Evolutionary conservation across 208 protist species (phyloP), one percentile per base, ranked within the genome.

Genomic region (Acanthamoeba pearcei): DNA sequence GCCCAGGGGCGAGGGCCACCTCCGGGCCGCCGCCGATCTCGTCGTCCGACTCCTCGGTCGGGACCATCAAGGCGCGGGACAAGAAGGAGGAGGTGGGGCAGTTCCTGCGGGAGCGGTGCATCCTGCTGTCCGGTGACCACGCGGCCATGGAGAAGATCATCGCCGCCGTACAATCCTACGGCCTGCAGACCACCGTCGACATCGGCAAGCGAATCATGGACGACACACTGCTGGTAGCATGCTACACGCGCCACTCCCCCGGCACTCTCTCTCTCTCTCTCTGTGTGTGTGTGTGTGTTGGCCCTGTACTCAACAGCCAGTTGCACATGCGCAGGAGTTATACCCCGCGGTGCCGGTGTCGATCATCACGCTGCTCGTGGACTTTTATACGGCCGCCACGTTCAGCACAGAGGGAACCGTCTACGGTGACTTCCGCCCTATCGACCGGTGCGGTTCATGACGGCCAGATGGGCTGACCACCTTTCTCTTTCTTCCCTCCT

Each of bases 281-380:
- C 51, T 55, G 12, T 55, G 51, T 13, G 8, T 12, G 51, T 12
- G 51, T 4, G 4, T 12, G 51, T 12, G 12, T 55, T 55, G 8
- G 24, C 6, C 42, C 74, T 82, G 15, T 49, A 17, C 13, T 55
- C 22, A 24, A 22, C 38, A 15, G 13, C 29, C 10, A 4, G 2
- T 42, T 1, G 19, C 29, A 29, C 62, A 13, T 3, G n/a, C 24
- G 10, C 80, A 88, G 80, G 80, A 88, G 53, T 46, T 88, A 6
- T 88, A 88, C 32, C 80, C 80, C 4, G 80, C 80, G n/a, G 80
- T 88, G 42, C 80, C 80, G 10, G 80, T 88, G n/a, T 88, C 80
- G n/a, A 64, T 88, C 29, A 88, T 88, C 49, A 88, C 80, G 8
- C 80, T 88, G 80, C 80, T 88, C 80, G 80, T 88, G 13, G 80